Base-by-base conservation (phyloP, 768 basidiomycete genomes). In the Psilocybe cyanescens region DNA sequence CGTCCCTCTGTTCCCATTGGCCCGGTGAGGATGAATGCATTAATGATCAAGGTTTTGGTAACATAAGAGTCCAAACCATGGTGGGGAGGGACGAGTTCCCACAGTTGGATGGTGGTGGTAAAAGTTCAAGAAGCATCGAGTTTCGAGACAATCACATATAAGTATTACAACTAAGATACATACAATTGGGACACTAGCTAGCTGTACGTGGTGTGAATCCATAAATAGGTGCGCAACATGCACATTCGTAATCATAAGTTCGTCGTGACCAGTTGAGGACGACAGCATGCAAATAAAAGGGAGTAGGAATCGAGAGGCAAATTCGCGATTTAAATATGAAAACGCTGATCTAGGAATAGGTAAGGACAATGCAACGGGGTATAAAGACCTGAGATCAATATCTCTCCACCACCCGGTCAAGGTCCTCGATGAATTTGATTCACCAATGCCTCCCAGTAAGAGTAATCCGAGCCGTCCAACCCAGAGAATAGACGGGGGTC, bases 381-480 rank as follows among this genome's bases (percentile, higher is more conserved):
- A 57, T 50, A 61, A 35, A 19, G 31, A 46, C 24, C 54, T 9
- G 48, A 12, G 31, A 24, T 28, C 12, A 37, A 16, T 33, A 53
- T 17, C n/a, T 46, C 29, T 16, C 31, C 31, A 24, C 7, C 9
- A 51, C 17, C 16, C 39, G 39, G 41, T 71, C 62, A 79, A 53
- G 76, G 75, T 46, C 71, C 77, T 19, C 79, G 76, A 49, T 81
- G 81, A 46, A 86, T 83, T 58, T 84, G 83, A 63, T 79, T 88
- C n/a, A 93, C 87, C 62, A 93, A 71, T 17, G 86, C 85, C 69
- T 93, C 91, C 91, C 91, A 92, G 67, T 92, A 93, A 59, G 77
- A 85, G 84, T 87, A 91, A 74, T 92, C 91, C 12, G 84, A 81
- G 5, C 85, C 87, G 61, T 89, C 89, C 50, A 84, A 62, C 4